phyloP scores from a whole-genome alignment of 768 basidiomycete genomes.

The Leccinum ochraceum region DNA sequence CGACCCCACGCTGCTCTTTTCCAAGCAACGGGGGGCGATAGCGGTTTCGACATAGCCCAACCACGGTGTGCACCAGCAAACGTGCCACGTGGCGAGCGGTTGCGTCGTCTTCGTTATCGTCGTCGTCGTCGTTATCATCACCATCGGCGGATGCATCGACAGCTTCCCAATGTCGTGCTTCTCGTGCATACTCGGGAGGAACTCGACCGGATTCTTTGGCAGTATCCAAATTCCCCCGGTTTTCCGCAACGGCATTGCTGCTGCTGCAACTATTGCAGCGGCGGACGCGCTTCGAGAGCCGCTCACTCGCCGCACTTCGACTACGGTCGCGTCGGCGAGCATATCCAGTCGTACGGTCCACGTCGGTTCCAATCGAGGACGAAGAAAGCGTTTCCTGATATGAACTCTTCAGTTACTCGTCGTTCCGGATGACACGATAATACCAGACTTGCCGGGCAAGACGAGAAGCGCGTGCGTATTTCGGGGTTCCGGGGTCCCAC shows the following conservation, averaged over 20 bases:
- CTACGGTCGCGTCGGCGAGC: slow-evolving; percentile 13
- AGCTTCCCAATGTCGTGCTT: slow-evolving; percentile 2
- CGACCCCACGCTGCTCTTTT: slow-evolving; percentile 12
- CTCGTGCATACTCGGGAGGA: slow-evolving; percentile 9
- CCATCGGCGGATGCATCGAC: slow-evolving; percentile 1
- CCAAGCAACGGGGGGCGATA: slow-evolving; percentile 13
- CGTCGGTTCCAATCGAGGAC: slow-evolving; percentile 4
- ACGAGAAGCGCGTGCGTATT: slow-evolving; percentile 19
- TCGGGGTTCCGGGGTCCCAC: slow-evolving; percentile 14
- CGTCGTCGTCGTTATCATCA: slow-evolving; percentile 2
- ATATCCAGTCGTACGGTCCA: slow-evolving; percentile 8
- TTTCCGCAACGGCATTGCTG: slow-evolving; percentile 16
- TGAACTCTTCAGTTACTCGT: slow-evolving; percentile 7
- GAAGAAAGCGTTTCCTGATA: slow-evolving; percentile 14
- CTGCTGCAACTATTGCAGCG: slow-evolving; percentile 13
- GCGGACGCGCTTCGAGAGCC: slow-evolving; percentile 31
- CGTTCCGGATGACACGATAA: background rate
- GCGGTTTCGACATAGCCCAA: slow-evolving; percentile 26
- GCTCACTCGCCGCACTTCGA: slow-evolving; percentile 27
- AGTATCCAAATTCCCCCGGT: slow-evolving; percentile 1
- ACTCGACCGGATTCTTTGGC: slow-evolving; percentile 17
- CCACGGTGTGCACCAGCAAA: slow-evolving; percentile 24
- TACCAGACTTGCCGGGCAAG: slow-evolving; percentile 6
- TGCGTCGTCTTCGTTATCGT: background rate
- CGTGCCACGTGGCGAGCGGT: slow-evolving; percentile 18